Conservation (phyloP, 73 alveolate species). For the Uronychia setigera region DNA sequence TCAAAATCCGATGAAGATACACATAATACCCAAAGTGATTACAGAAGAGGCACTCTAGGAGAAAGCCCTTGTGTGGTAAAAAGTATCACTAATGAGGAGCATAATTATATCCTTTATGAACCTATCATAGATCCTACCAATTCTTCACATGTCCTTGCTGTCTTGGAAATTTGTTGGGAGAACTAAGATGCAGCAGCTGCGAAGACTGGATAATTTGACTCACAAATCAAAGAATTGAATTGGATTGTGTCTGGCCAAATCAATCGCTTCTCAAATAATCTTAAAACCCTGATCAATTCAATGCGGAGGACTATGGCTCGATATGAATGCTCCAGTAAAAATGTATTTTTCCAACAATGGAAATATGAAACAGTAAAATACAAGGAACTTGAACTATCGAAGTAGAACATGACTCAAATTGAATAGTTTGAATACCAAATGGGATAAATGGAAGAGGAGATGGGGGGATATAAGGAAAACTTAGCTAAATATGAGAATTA, state of each 20-base stretch:
- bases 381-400: neutral
- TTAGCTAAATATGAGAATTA: neutral
- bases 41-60: neutral
- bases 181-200: neutral
- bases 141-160: neutral
- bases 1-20: neutral
- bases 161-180: neutral
- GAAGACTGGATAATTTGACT: too few relatives aligned
- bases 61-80: neutral
- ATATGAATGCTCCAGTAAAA: neutral
- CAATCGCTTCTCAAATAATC: neutral
- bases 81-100: neutral
- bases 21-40: neutral
- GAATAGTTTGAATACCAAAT: neutral
- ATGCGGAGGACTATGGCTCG: neutral
- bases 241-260: neutral
- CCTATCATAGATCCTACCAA: neutral
- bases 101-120: neutral
- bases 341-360: neutral
- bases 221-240: neutral
- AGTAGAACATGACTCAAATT: neutral
- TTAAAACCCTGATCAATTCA: neutral
- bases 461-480: neutral
- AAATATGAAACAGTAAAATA: neutral
- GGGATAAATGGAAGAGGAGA: neutral